Conservation (phyloP, 1,139 yeast genomes). For the Nakaseomyces delphensis region DNA sequence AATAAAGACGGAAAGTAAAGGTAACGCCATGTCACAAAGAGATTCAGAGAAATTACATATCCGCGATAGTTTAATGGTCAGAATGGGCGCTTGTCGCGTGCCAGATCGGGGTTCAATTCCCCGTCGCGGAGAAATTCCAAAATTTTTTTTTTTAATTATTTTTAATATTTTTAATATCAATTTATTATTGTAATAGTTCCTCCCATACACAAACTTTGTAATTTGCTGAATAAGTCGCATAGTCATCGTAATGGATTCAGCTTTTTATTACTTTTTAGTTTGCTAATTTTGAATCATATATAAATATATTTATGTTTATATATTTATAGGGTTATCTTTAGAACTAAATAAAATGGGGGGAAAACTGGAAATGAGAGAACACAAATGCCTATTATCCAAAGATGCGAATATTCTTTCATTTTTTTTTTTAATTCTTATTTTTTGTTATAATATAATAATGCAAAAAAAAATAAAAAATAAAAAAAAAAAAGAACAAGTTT, state of each 20-base stretch:
- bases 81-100: constrained; percentile 36
- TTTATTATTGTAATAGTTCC: neutral
- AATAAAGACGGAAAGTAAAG: too few relatives aligned
- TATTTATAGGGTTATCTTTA: constrained; percentile 3
- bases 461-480: neutral
- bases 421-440: too few relatives aligned
- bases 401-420: neutral
- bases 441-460: neutral
- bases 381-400: neutral
- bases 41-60: constrained; percentile 5
- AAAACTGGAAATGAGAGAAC: constrained; percentile 3
- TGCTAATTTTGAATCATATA: neutral
- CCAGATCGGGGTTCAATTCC: constrained; percentile 36
- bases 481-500: neutral
- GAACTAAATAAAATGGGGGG: constrained; percentile 2
- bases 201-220: neutral
- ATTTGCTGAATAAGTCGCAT: too few relatives aligned
- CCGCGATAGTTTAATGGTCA: constrained; percentile 34
- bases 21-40: too few relatives aligned
- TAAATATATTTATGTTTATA: neutral
- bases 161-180: neutral
- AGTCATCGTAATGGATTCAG: too few relatives aligned
- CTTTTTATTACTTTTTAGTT: neutral
- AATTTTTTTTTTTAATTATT: neutral
- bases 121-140: constrained; percentile 33